A percentile compares a stretch with the other conserved stretches of the same genome.
Evolutionary conservation across 208 protist genomes (phyloP).

Genomic region (Trypanosoma avium): DNA sequence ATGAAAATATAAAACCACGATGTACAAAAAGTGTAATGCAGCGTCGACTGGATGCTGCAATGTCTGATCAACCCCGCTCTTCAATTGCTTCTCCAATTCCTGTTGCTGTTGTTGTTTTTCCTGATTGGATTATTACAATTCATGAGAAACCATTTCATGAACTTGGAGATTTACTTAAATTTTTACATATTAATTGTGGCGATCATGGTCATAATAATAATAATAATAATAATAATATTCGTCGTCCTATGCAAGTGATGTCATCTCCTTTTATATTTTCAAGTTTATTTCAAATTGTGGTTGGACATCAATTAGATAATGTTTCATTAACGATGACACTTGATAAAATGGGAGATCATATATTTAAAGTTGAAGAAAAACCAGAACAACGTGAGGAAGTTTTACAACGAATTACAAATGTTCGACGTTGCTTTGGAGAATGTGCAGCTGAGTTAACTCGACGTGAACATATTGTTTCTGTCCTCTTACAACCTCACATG

Average conservation of each 20-base stretch:
- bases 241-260: slow-evolving; percentile 33
- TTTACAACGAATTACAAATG: slow-evolving; percentile 71
- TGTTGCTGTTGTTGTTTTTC: slow-evolving; percentile 73
- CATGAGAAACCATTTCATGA: slow-evolving; percentile 87
- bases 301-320: slow-evolving; percentile 82
- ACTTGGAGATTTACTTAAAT: slow-evolving; percentile 78
- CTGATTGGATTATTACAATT: slow-evolving; percentile 84
- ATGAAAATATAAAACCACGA: not conserved
- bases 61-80: slow-evolving; percentile 35
- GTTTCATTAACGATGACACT: slow-evolving; percentile 62
- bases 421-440: slow-evolving; percentile 82
- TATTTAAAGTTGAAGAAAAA: slow-evolving; percentile 61
- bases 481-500: slow-evolving; percentile 63
- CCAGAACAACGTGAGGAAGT: slow-evolving; percentile 54
- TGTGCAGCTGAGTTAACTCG: slow-evolving; percentile 75
- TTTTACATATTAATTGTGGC: slow-evolving; percentile 74
- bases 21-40: slow-evolving; percentile 70
- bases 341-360: slow-evolving; percentile 64
- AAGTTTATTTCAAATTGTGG: slow-evolving; percentile 72
- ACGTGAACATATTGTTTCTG: slow-evolving; percentile 61
- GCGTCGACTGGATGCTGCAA: slow-evolving; percentile 79
- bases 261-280: slow-evolving; percentile 72
- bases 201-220: not conserved
- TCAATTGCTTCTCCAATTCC: slow-evolving; percentile 51
- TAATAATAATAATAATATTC: not conserved